Base-by-base conservation (phyloP, 352 stramenopile species). In the Phytophthora sp. region DNA sequence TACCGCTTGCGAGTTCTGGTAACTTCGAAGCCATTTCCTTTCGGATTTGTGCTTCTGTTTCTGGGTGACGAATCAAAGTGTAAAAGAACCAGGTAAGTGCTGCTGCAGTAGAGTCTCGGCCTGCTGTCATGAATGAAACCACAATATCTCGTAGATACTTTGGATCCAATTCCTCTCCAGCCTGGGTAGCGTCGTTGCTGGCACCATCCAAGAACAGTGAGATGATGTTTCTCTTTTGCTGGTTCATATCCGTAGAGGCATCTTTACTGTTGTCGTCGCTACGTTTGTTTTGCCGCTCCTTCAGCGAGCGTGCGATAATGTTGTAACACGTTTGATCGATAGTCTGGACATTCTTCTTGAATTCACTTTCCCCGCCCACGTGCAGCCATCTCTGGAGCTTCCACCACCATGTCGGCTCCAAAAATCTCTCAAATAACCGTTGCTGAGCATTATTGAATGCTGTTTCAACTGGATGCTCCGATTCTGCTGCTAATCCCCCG, bases 111-210 rank as follows among this genome's bases (percentile, higher is more conserved):
- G 84, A 88, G 64, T 94, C 86, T 18, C 84, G 67, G 15, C 86
- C 86, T 37, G 82, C 86, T n/a, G 89, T 82, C 45, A 93, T 64
- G 43, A 94, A 89, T 28, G 81, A 84, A 24, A 94, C 68, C 15
- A 92, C 71, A 34, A 92, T 74, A 56, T 93, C 80, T 10, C 82
- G 68, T 24, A 94, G 41, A 46, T 69, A 81, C 23, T 66, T 67
- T 18, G 69, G 63, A 21, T 82, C 62, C 7, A 77, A 54, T 17
- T 64, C 3, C 26, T 73, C 44, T 17, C 27, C 54, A 15, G 37
- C 12, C 38, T 56, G 38, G 5, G 23, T 12, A 3, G 67, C 39
- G n/a, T 71, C 30, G 34, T 60, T 39, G 18, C 51, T 66, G 11
- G 37, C 56, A 17, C 60, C 68, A 23, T 75, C 65, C 17, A 89